A percentile compares a stretch with the other conserved stretches of the same genome.
phyloP scores from a whole-genome alignment of 345 rosid species.

The Populus alba region DNA sequence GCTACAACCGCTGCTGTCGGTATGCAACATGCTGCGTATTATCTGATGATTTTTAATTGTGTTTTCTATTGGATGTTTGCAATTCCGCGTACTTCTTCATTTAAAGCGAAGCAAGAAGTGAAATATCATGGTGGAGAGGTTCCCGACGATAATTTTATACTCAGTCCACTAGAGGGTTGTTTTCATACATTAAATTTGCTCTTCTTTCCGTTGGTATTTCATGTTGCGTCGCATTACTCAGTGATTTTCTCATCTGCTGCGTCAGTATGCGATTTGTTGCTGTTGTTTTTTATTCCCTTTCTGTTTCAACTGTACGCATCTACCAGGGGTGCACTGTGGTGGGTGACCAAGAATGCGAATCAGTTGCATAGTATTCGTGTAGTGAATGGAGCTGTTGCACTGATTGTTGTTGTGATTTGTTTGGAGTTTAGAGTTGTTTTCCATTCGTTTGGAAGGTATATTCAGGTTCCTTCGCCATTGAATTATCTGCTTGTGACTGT shows the following conservation, averaged over 20 bases:
- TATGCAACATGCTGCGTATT: slow-evolving; percentile 79
- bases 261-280: slow-evolving; percentile 65
- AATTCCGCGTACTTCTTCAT: slow-evolving; percentile 83
- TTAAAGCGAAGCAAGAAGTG: slow-evolving; percentile 68
- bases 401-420: slow-evolving; percentile 75
- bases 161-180: slow-evolving; percentile 76
- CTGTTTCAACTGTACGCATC: slow-evolving; percentile 88
- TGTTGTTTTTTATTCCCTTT: slow-evolving; percentile 86
- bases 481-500: slow-evolving; percentile 82
- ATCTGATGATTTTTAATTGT: slow-evolving; percentile 69
- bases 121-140: slow-evolving; percentile 94
- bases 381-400: slow-evolving; percentile 86
- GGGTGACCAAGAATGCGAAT: slow-evolving; percentile 72
- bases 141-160: slow-evolving; percentile 81
- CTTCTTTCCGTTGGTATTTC: slow-evolving; percentile 79
- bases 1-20: slow-evolving; percentile 91
- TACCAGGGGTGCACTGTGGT: slow-evolving; percentile 89
- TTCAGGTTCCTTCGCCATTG: slow-evolving; percentile 89
- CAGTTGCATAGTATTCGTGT: slow-evolving; percentile 77
- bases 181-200: slow-evolving; percentile 73
- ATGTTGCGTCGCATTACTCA: slow-evolving; percentile 83
- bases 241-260: slow-evolving; percentile 68
- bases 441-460: slow-evolving; percentile 88
- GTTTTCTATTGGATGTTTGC: slow-evolving; percentile 92
- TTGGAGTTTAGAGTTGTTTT: slow-evolving; percentile 96